phyloP scores from a whole-genome alignment of 2,329 filamentous ascomycete species.

The Penicillium sp. region DNA sequence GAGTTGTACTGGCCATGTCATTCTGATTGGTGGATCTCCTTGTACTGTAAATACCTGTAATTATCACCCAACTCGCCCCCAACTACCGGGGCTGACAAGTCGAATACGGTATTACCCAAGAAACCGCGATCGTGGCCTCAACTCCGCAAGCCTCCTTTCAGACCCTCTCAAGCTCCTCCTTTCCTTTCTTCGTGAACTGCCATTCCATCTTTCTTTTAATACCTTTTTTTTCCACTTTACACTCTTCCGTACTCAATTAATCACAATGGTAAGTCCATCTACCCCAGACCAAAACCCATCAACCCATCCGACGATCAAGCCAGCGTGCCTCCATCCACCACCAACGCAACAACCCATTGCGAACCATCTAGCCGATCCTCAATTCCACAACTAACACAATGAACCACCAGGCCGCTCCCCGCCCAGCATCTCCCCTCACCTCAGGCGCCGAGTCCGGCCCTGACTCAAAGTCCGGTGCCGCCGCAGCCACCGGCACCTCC shows the following conservation, averaged over 20 bases:
- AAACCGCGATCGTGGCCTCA: constrained; percentile 26
- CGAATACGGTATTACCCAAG: constrained; percentile 17
- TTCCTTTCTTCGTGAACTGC: constrained; percentile 6
- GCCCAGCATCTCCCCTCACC: constrained; percentile 38
- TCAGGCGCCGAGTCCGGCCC: constrained; percentile 40
- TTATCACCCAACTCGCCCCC: background rate
- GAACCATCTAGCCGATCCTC: constrained; percentile 4
- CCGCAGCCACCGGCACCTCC: constrained; percentile 57
- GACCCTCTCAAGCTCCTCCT: constrained; percentile 7
- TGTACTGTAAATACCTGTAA: constrained; percentile 10
- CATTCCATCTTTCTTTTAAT: constrained; percentile 5
- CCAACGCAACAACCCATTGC: constrained; percentile 1
- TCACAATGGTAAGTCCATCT: constrained; percentile 19
- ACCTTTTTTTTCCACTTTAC: background rate
- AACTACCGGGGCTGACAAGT: constrained; percentile 2
- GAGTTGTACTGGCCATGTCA: background rate
- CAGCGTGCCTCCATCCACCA: constrained; percentile 3
- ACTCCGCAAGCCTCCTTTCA: constrained; percentile 19
- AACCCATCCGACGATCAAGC: constrained; percentile 2
- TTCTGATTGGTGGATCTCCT: constrained; percentile 5
- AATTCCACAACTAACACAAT: constrained; percentile 2
- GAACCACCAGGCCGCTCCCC: constrained; percentile 29
- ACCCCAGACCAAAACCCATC: background rate
- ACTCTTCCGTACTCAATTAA: constrained; percentile 7
- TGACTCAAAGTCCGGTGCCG: constrained; percentile 38